phyloP scores from a whole-genome alignment of 306 rosid species.

The Acacia melanoxylon region DNA sequence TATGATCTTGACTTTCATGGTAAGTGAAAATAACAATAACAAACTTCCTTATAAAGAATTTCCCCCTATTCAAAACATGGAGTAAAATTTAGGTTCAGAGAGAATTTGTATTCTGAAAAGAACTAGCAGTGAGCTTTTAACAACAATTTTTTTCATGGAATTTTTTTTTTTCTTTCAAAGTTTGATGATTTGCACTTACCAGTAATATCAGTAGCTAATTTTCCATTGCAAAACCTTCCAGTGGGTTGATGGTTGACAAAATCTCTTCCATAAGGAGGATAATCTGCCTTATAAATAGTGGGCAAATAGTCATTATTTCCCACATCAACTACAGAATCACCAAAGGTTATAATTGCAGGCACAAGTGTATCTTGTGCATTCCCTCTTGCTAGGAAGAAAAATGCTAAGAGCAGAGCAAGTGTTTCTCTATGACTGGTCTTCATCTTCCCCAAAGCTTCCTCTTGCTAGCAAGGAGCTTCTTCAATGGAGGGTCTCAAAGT shows the following conservation, averaged over 20 bases:
- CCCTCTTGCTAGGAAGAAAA: conserved; percentile 34
- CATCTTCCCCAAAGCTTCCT: conserved; percentile 36
- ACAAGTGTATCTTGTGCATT: conserved; percentile 83
- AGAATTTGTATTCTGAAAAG: neutral
- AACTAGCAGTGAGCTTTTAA: neutral
- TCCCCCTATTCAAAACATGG: neutral
- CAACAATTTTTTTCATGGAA: neutral
- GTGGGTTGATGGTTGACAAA: conserved; percentile 78
- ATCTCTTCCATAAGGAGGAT: conserved; percentile 98
- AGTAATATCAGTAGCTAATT: conserved; percentile 90
- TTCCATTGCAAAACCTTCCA: conserved; percentile 95
- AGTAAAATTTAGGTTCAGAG: neutral
- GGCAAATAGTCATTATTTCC: conserved; percentile 85
- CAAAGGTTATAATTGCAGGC: conserved; percentile 83
- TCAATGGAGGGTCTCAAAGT: conserved; percentile 23
- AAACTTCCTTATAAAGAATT: neutral
- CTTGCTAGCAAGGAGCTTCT: neutral
- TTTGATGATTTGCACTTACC: conserved; percentile 43
- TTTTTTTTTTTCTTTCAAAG: neutral
- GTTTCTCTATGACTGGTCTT: conserved; percentile 32
- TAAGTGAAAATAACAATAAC: neutral
- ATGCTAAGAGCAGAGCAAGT: conserved; percentile 46
- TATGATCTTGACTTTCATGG: neutral
- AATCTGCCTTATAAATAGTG: conserved; percentile 80
- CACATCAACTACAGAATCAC: conserved; percentile 90